phyloP scores from a whole-genome alignment of 345 rosid species.

The Passiflora organensis region DNA sequence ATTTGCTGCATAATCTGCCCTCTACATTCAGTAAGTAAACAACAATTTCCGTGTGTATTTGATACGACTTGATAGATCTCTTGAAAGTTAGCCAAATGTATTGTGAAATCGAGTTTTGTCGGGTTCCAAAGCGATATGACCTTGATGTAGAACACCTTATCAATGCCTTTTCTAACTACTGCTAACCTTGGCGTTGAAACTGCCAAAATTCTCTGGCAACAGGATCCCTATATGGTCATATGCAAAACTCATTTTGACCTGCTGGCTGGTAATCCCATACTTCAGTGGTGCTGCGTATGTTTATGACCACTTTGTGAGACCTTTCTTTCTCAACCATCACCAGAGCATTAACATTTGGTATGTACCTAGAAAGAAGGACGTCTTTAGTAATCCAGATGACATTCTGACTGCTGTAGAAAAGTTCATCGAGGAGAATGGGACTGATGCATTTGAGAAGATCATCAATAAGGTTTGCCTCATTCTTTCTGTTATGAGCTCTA shows the following conservation, averaged over 20 bases:
- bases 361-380: conserved; percentile 73
- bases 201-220: conserved; percentile 2
- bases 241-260: conserved; percentile 70
- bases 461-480: conserved; percentile 48
- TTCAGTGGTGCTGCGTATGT: conserved; percentile 96
- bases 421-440: conserved; percentile 75
- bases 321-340: conserved; percentile 58
- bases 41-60: not conserved
- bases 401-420: conserved; percentile 78
- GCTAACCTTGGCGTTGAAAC: no score
- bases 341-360: conserved; percentile 86
- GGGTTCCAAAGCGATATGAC: no score
- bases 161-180: no score
- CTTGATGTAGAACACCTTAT: no score
- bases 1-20: no score
- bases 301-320: conserved; percentile 81
- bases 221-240: conserved; percentile 94
- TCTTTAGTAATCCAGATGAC: conserved; percentile 57
- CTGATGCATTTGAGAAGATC: conserved; percentile 79
- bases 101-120: no score
- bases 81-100: no score
- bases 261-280: conserved; percentile 95
- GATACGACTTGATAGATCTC: no score
- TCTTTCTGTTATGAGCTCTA: no score
- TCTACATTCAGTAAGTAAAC: not conserved